Base-by-base conservation (phyloP, 331 rosid genomes). In the Phaseolus coccineus region DNA sequence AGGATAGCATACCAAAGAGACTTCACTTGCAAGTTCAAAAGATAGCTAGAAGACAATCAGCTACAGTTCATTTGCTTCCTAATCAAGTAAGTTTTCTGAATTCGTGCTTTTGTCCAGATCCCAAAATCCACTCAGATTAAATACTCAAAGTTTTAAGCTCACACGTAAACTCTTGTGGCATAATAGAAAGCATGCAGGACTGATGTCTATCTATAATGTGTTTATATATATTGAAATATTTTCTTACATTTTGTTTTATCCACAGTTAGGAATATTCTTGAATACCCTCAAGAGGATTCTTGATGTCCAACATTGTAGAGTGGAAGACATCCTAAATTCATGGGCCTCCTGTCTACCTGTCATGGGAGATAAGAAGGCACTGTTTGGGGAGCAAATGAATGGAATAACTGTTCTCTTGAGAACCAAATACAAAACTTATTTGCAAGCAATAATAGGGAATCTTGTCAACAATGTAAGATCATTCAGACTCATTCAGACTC, bases 11-110 rank as follows among this genome's bases (percentile, higher is more conserved):
- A 61, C 99, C 89, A 6, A 91, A 91, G 92, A 91, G 94, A 83
- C 91, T 95, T 78, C 94, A 93, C 83, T 85, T 91, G 91, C 99
- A 95, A 81, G 98, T 95, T 67, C 98, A 95, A 86, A 95, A 93
- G 89, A 89, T 95, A 68, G 96, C 99, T 88, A 93, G 99, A 86
- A 89, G 99, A 80, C 99, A 95, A 82, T 89, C 99, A 74, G 44
- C 83, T 83, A 25, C 88, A 31, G 91, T 84, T 48, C 93, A 88
- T 63, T 63, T 84, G 55, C 91, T 90, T 78, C 98, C 99, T 73
- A 87, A 85, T 85, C 99, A 95, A 80, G 99, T 91, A 78, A 84
- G 90, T 82, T 47, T 67, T 44, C 24, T 33, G 40, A 25, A 63
- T 81, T 42, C 47, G 39, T 78, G 31, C 71, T 77, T 51, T 80